Evolutionary conservation across 345 rosid species (phyloP), one percentile per base, ranked within the genome.

Genomic region (Hirschfeldia incana): DNA sequence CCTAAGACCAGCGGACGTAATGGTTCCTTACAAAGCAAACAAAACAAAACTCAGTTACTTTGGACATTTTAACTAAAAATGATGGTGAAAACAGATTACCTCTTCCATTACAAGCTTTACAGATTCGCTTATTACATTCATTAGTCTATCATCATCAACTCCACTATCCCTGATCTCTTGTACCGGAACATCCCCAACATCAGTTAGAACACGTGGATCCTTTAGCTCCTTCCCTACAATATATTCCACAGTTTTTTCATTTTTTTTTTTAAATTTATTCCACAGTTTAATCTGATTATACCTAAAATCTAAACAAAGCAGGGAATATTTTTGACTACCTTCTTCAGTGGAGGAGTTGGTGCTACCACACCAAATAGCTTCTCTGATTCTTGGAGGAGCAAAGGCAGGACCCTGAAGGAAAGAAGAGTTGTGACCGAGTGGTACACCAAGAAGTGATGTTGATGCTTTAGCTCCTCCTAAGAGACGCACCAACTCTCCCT

Each of bases 291-390:
- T 1, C 37, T 49, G 6, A 12, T 44, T 12, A 46, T 46, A 57
- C 11, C 61, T 57, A 17, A 26, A 57, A 57, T 57, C 29, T 46
- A 12, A 51, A 6, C 58, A 51, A 51, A 15, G 8, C 0, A 0
- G 61, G 0, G 8, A 7, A 16, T 16, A 44, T 5, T 15, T 16
- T 3, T 60, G 12, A 1, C 21, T 84, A 95, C 99, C 99, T 95
- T 86, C 90, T 86, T 95, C 99, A 57, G 97, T 95, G 3, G 96
- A 49, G 0, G 99, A 89, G 80, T 95, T 95, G 1, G 98, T 95
- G 86, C 99, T 95, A 63, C 91, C 99, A 80, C 99, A 95, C 99
- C 99, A 95, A 68, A 95, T 95, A 39, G 98, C 99, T 82, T 95
- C 99, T 61, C 99, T 83, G 46, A 95, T 95, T 44, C 99, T 87